Evolutionary conservation across 2,329 filamentous ascomycete genomes (phyloP), one percentile per base, ranked within the genome.

Genomic region (Pyrenochaeta sp.): DNA sequence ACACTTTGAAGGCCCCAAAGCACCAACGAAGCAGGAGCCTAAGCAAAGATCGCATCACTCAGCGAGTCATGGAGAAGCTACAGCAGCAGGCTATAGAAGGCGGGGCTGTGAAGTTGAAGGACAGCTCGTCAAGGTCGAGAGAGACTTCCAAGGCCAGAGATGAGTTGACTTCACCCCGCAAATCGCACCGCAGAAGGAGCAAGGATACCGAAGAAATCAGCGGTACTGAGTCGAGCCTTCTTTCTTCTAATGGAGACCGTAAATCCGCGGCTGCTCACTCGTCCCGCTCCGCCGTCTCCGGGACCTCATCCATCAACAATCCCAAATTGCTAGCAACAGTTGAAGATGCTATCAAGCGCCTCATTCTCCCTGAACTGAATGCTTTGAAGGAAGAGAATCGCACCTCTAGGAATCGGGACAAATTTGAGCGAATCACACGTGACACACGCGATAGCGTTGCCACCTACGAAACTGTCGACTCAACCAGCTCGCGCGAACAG

Each of bases 331-430:
- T 96, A 2, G 89, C 94, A 62, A 94, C 91, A 0, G 92, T 96
- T 3, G 92, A 96, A 73, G 91, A 96, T 72, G 91, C 91, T 10
- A 96, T 96, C 63, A 86, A 90, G 51, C 83, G 91, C 35, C 79
- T 96, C 35, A 96, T 96, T 39, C 75, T 99, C 3, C 94, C 94
- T 0, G 93, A 99, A 71, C 79, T 99, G 30, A 93, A 90, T 59
- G 90, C 91, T 7, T 77, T 99, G 41, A 96, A 96, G 71, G 85
- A 92, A 60, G 91, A 96, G 64, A 89, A 93, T 68, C 92, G 89
- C 69, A 87, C 87, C 53, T 84, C 87, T 51, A 81, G 87, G 53
- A 87, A 84, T 59, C 83, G 83, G 8, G 83, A 83, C 41, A 86
- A 85, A 44, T 92, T 89, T 21, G 82, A 87, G 20, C 78, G n/a